Percentiles rank a stretch among this genome's conserved stretches.
Evolutionary conservation across 352 stramenopile species (phyloP).

Genomic region (Pythium graminicola): DNA sequence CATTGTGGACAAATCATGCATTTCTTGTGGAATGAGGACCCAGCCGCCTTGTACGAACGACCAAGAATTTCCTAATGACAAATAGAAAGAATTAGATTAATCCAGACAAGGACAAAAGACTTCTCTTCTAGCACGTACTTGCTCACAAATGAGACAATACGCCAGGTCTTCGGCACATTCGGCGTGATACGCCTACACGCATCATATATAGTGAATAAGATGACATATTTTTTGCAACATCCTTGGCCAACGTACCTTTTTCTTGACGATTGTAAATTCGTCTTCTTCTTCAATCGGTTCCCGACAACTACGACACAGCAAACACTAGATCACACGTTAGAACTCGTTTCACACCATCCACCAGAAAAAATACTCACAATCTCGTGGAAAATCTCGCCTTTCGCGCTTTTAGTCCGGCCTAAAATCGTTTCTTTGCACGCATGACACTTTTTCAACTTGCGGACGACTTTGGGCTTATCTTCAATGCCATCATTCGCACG

Average conservation of each 20-base stretch:
- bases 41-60: conserved; percentile 58
- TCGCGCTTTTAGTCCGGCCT: conserved; percentile 63
- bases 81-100: not conserved
- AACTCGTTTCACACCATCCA: too few relatives aligned
- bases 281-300: conserved; percentile 74
- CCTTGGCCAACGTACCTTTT: conserved; percentile 31
- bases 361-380: conserved; percentile 33
- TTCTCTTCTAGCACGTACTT: conserved; percentile 24
- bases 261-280: conserved; percentile 74
- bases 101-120: not conserved
- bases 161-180: conserved; percentile 64
- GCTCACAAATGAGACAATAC: conserved; percentile 68
- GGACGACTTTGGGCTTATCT: conserved; percentile 61
- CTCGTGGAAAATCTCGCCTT: conserved; percentile 80
- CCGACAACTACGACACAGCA: conserved; percentile 65
- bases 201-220: not conserved
- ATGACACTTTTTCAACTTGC: conserved; percentile 66
- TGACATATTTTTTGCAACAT: not conserved
- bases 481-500: conserved; percentile 44
- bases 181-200: conserved; percentile 48
- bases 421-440: conserved; percentile 82
- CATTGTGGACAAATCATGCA: conserved; percentile 75
- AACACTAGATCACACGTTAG: conserved; percentile 40
- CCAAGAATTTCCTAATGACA: conserved; percentile 59
- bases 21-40: conserved; percentile 63